phyloP scores from a whole-genome alignment of 495 filamentous ascomycete genomes.

The Bombardia bombarda region DNA sequence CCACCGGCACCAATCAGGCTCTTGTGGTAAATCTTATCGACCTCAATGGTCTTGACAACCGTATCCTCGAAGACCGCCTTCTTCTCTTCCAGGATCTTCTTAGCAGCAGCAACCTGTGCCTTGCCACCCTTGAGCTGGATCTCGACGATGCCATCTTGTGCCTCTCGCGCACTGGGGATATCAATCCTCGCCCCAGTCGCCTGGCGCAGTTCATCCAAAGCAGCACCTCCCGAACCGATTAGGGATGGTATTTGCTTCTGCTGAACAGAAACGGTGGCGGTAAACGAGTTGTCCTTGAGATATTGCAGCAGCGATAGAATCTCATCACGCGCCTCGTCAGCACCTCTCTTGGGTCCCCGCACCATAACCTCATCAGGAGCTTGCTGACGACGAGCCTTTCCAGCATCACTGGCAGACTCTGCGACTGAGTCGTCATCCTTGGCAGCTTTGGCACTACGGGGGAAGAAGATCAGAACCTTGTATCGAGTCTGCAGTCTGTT shows the following conservation, averaged over 20 bases:
- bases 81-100: slow-evolving; percentile 79
- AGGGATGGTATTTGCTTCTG: slow-evolving; percentile 80
- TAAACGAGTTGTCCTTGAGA: slow-evolving; percentile 73
- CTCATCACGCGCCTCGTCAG: slow-evolving; percentile 84
- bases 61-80: slow-evolving; percentile 78
- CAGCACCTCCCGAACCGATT: slow-evolving; percentile 81
- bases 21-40: slow-evolving; percentile 85
- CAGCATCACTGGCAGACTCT: slow-evolving; percentile 65
- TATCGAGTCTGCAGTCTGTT: slow-evolving; percentile 87
- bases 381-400: slow-evolving; percentile 63
- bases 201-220: slow-evolving; percentile 81
- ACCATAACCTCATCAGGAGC: slow-evolving; percentile 83
- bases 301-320: slow-evolving; percentile 80
- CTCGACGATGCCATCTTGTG: slow-evolving; percentile 59
- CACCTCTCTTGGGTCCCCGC: slow-evolving; percentile 82
- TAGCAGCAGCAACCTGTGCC: slow-evolving; percentile 78
- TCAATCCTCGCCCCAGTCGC: slow-evolving; percentile 80
- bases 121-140: slow-evolving; percentile 89
- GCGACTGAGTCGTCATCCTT: slow-evolving; percentile 62
- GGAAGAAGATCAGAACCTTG: slow-evolving; percentile 90
- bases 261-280: slow-evolving; percentile 71
- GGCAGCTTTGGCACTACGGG: slow-evolving; percentile 50
- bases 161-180: slow-evolving; percentile 61
- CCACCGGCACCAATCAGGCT: slow-evolving; percentile 82
- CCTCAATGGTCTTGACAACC: slow-evolving; percentile 70